Conservation (phyloP, 1,284 basidiomycete species). For the Marasmius sp. region DNA sequence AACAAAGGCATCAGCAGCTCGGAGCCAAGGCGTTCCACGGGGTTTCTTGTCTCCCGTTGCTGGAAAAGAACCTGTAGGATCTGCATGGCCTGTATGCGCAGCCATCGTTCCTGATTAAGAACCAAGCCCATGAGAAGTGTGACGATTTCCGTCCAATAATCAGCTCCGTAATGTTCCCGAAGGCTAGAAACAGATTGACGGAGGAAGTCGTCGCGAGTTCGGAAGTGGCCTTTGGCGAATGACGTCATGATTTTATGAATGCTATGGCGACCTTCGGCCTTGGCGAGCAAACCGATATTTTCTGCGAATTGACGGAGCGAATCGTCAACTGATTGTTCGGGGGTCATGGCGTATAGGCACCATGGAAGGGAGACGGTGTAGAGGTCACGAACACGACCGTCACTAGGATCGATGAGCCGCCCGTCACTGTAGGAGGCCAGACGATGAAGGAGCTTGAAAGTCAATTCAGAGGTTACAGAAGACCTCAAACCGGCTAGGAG, state of each 20-base stretch:
- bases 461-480: slow-evolving; percentile 64
- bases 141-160: slow-evolving; percentile 75
- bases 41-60: slow-evolving; percentile 76
- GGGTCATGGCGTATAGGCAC: slow-evolving; percentile 81
- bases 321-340: slow-evolving; percentile 57
- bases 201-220: slow-evolving; percentile 92
- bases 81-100: slow-evolving; percentile 82
- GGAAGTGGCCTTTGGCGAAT: slow-evolving; percentile 85
- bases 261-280: slow-evolving; percentile 69
- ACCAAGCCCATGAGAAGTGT: slow-evolving; percentile 84
- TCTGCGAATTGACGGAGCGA: slow-evolving; percentile 71
- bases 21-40: slow-evolving; percentile 74
- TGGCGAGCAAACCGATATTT: slow-evolving; percentile 74
- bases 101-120: slow-evolving; percentile 84
- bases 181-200: slow-evolving; percentile 86
- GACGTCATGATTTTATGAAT: slow-evolving; percentile 87
- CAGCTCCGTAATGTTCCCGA: slow-evolving; percentile 76
- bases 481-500: slow-evolving; percentile 84
- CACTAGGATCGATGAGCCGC: slow-evolving; percentile 72
- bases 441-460: slow-evolving; percentile 70
- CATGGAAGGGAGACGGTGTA: slow-evolving; percentile 87
- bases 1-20: slow-evolving; percentile 91
- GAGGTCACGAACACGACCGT: slow-evolving; percentile 77
- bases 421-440: slow-evolving; percentile 65
- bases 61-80: slow-evolving; percentile 89